phyloP scores from a whole-genome alignment of 306 rosid species.

The Echinosophora koreensis region DNA sequence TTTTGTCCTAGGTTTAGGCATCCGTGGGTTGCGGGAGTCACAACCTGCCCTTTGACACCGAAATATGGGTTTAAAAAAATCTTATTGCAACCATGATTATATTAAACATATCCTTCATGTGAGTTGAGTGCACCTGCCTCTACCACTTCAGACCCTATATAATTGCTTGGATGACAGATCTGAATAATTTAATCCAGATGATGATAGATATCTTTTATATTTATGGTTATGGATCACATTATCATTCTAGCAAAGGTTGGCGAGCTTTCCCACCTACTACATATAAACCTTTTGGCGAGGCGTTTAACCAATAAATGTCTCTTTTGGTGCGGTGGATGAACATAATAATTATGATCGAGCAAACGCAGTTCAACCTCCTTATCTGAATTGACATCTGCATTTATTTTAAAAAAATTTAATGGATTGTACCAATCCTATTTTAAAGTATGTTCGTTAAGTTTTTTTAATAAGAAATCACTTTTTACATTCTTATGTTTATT shows the following conservation, averaged over 20 bases:
- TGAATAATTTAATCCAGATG: not conserved
- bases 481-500: too few relatives aligned
- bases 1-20: not conserved
- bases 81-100: not conserved
- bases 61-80: not conserved
- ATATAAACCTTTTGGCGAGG: not conserved
- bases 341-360: not conserved
- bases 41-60: not conserved
- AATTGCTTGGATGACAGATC: not conserved
- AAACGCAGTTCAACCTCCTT: not conserved
- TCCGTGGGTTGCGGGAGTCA: not conserved
- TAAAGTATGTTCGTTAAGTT: too few relatives aligned
- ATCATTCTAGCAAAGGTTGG: not conserved
- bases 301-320: conserved; percentile 22
- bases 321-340: conserved; percentile 10
- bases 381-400: not conserved
- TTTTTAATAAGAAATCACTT: too few relatives aligned
- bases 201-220: not conserved
- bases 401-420: not conserved
- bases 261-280: not conserved
- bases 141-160: not conserved
- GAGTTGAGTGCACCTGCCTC: not conserved
- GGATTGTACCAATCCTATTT: too few relatives aligned
- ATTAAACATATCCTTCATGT: not conserved
- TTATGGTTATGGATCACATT: not conserved